A percentile compares a stretch with the other conserved stretches of the same genome.
Conservation (phyloP, 495 filamentous ascomycete species). For the Sordaria brevicollis region DNA sequence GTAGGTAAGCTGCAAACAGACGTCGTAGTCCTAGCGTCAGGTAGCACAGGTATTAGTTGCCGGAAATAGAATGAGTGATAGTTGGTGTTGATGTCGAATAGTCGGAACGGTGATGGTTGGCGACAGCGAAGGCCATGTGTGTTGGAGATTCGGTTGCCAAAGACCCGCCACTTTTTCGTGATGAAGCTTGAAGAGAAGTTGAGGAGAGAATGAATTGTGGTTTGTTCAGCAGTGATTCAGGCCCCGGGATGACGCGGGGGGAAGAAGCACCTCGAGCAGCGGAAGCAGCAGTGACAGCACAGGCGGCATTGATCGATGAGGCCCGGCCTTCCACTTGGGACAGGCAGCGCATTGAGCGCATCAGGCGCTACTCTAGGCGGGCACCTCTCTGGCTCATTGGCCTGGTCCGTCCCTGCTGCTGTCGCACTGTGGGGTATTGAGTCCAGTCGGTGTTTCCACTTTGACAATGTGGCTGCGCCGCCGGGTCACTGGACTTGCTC, state of each 20-base stretch:
- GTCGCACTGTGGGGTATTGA: not conserved
- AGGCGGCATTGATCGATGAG: not conserved
- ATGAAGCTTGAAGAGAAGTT: not conserved
- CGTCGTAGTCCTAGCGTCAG: not conserved
- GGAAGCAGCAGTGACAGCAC: not conserved
- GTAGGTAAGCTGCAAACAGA: not conserved
- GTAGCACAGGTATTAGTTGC: not conserved
- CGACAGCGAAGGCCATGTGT: not conserved
- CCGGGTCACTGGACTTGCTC: not conserved
- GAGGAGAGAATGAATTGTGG: not conserved
- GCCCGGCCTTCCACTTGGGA: no score
- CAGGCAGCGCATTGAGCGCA: not conserved
- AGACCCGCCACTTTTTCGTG: not conserved
- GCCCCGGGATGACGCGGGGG: not conserved
- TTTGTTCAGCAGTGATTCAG: not conserved
- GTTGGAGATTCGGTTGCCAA: not conserved
- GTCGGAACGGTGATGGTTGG: not conserved
- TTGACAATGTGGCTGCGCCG: not conserved
- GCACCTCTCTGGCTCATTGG: not conserved
- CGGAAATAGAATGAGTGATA: not conserved
- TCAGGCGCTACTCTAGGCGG: not conserved
- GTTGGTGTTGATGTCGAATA: not conserved
- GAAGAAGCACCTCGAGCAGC: not conserved
- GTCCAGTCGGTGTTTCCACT: not conserved
- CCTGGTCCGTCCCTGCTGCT: not conserved